phyloP scores from a whole-genome alignment of 2,329 filamentous ascomycete genomes.

The Alternaria arbusti region DNA sequence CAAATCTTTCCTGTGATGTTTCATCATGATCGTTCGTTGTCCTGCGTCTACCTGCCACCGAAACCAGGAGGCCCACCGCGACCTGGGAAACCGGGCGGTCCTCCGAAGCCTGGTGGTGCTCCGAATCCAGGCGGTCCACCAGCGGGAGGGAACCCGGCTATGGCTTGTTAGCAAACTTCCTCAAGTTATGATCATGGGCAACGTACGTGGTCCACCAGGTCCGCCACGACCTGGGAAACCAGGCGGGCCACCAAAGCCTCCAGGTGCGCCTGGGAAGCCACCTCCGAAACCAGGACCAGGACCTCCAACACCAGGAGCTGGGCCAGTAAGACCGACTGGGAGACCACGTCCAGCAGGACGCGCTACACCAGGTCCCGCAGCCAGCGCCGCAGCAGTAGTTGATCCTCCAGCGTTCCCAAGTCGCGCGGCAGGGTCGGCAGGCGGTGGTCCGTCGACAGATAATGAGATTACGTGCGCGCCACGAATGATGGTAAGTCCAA shows the following conservation, averaged over 20 bases:
- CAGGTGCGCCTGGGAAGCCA: slow-evolving; percentile 46
- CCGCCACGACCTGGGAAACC: slow-evolving; percentile 44
- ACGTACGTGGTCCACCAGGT: slow-evolving; percentile 48
- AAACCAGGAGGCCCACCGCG: slow-evolving; percentile 38
- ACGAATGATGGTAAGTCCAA: slow-evolving; percentile 92
- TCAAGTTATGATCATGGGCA: background rate
- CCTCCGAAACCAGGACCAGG: slow-evolving; percentile 69
- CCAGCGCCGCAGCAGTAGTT: slow-evolving; percentile 66
- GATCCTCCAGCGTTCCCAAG: slow-evolving; percentile 77
- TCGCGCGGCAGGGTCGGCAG: slow-evolving; percentile 88
- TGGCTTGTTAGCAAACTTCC: slow-evolving; percentile 29
- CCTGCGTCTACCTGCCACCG: slow-evolving; percentile 28
- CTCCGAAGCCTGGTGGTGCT: slow-evolving; percentile 37
- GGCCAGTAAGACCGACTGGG: slow-evolving; percentile 84
- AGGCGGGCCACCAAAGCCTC: slow-evolving; percentile 45
- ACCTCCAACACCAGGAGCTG: slow-evolving; percentile 85
- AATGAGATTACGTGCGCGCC: slow-evolving; percentile 94
- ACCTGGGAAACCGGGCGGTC: slow-evolving; percentile 30
- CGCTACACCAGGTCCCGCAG: slow-evolving; percentile 86
- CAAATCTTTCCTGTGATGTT: background rate
- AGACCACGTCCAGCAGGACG: slow-evolving; percentile 87
- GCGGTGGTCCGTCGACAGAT: slow-evolving; percentile 93
- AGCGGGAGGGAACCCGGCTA: slow-evolving; percentile 52
- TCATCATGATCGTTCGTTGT: background rate
- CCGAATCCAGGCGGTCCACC: slow-evolving; percentile 58